These are phyloP conservation scores for Macrotyloma uniflorum DNA, from an alignment of 306 rosid species.

Conservation along the genomic window DNA sequence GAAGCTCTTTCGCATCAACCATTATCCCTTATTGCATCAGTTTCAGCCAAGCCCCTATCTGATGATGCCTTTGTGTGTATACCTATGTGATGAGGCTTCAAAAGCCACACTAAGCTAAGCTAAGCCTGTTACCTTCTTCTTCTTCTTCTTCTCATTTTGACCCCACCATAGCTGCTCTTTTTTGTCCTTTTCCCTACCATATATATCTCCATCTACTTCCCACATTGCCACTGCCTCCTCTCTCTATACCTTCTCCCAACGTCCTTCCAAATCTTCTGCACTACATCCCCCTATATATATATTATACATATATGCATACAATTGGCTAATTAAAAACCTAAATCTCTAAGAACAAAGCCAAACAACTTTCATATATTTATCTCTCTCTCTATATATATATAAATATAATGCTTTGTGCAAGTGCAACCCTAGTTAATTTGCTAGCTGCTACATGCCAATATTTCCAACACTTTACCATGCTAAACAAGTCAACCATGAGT, in stretches of 20 bases:
- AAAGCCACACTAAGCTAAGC: background rate
- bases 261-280: slow-evolving; percentile 14
- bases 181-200: slow-evolving; percentile 42
- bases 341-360: background rate
- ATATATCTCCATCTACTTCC: background rate
- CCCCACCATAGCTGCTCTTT: slow-evolving; percentile 49
- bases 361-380: background rate
- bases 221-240: slow-evolving; percentile 29
- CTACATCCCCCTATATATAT: background rate
- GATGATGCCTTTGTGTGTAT: background rate
- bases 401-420: background rate
- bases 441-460: background rate
- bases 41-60: slow-evolving; percentile 22
- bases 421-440: slow-evolving; percentile 2
- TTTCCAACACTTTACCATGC: background rate
- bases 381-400: background rate
- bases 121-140: slow-evolving; percentile 9
- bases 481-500: background rate
- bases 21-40: slow-evolving; percentile 49
- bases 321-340: background rate
- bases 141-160: slow-evolving; percentile 10
- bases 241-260: slow-evolving; percentile 20
- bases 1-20: slow-evolving; percentile 76
- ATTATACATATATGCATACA: background rate
- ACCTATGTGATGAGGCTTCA: slow-evolving; percentile 7